phyloP scores from a whole-genome alignment of 345 rosid genomes.

The Hibiscus tridactylites region DNA sequence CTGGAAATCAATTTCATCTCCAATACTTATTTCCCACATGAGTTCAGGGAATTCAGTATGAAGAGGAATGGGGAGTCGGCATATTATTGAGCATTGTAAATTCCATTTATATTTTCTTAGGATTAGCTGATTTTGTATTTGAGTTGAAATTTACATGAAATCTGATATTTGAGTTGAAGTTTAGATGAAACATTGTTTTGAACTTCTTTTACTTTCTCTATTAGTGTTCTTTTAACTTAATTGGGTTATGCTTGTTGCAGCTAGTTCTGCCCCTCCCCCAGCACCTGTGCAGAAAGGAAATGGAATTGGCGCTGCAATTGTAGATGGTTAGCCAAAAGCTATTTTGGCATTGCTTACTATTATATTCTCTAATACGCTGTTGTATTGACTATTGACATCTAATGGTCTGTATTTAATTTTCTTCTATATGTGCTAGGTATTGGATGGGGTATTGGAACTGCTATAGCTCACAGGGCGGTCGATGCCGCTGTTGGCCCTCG shows the following conservation, averaged over 20 bases:
- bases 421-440: slow-evolving; percentile 19
- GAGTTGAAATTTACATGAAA: no score
- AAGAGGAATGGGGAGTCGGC: no score
- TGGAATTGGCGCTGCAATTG: slow-evolving; percentile 14
- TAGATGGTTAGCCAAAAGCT: slow-evolving; percentile 13
- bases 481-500: slow-evolving; percentile 44
- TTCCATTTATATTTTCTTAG: no score
- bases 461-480: slow-evolving; percentile 39
- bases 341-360: neutral
- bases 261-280: slow-evolving; percentile 14
- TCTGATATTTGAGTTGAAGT: no score
- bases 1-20: no score
- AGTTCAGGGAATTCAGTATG: no score
- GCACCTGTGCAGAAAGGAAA: slow-evolving; percentile 6
- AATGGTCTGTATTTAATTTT: neutral
- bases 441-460: slow-evolving; percentile 37
- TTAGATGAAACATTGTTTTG: no score
- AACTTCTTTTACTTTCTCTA: neutral
- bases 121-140: no score
- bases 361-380: neutral
- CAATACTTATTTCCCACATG: no score
- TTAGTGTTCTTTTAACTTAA: neutral
- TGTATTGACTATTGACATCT: neutral
- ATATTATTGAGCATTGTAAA: no score
- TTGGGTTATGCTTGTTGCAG: slow-evolving; percentile 10